A percentile compares a stretch with the other conserved stretches of the same genome.
These are phyloP conservation scores for Bassia scoparia DNA, from an alignment of 148 eudicot species.

Conservation along the genomic window DNA sequence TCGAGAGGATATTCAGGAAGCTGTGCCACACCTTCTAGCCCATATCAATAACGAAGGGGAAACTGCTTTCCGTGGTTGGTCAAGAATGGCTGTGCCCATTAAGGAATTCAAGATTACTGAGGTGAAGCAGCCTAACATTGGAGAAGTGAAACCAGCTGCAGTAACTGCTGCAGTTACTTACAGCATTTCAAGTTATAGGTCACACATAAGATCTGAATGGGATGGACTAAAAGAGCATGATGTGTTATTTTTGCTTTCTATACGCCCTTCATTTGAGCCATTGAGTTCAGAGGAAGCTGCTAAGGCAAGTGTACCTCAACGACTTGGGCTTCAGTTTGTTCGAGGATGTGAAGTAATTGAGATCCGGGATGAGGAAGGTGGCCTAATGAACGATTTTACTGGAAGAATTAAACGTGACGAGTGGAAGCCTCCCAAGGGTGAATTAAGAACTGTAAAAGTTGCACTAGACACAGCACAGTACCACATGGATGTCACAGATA, in stretches of 20 bases:
- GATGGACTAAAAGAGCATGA: constrained; percentile 93
- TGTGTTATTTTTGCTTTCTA: constrained; percentile 85
- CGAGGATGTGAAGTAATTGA: constrained; percentile 98
- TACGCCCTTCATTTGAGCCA: constrained; percentile 93
- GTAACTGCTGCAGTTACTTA: constrained; percentile 78
- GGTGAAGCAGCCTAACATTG: constrained; percentile 97
- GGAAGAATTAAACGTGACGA: constrained; percentile 94
- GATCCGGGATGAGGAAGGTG: constrained; percentile 89
- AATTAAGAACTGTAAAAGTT: constrained; percentile 86
- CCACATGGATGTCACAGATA: constrained; percentile 96
- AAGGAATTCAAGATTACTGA: constrained; percentile 67
- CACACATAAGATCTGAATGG: constrained; percentile 95
- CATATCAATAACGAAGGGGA: constrained; percentile 85
- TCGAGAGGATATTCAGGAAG: constrained; percentile 98
- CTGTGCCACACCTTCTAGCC: constrained; percentile 92
- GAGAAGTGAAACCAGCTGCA: constrained; percentile 93
- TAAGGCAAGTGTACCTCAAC: constrained; percentile 86
- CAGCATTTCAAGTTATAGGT: constrained; percentile 84
- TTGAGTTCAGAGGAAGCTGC: constrained; percentile 84
- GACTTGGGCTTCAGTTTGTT: constrained; percentile 89
- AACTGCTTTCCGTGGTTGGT: constrained; percentile 98
- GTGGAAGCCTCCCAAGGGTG: constrained; percentile 99
- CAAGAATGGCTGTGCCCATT: constrained; percentile 98
- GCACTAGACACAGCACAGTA: constrained; percentile 96
- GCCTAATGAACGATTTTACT: constrained; percentile 94